These are phyloP conservation scores for Bauhinia variegata DNA, from an alignment of 306 rosid genomes.

Conservation along the genomic window DNA sequence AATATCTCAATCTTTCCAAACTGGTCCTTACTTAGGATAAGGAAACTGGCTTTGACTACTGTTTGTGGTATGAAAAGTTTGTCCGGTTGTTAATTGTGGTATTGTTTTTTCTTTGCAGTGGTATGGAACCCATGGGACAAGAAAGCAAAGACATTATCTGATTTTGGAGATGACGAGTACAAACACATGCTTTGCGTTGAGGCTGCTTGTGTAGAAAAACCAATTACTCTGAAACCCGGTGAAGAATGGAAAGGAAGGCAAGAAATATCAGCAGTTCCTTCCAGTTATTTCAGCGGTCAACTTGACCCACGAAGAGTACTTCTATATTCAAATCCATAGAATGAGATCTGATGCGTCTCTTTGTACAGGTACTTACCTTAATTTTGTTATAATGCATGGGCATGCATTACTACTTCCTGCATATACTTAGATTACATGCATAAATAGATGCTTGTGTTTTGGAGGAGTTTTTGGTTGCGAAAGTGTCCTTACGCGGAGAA, in stretches of 20 bases:
- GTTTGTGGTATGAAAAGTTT: slow-evolving; percentile 11
- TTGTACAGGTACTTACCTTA: slow-evolving; percentile 48
- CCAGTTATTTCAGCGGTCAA: slow-evolving; percentile 80
- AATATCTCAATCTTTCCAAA: not conserved
- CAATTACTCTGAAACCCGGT: slow-evolving; percentile 73
- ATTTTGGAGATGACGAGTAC: slow-evolving; percentile 70
- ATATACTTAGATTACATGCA: too few species aligned
- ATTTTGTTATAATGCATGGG: not conserved
- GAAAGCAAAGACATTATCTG: slow-evolving; percentile 68
- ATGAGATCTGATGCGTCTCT: slow-evolving; percentile 25
- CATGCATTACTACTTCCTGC: not conserved
- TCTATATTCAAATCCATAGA: slow-evolving; percentile 29
- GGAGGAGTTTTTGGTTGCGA: too few species aligned
- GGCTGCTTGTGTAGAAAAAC: slow-evolving; percentile 67
- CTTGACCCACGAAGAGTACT: slow-evolving; percentile 65
- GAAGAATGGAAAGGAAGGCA: slow-evolving; percentile 91
- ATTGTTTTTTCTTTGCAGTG: slow-evolving; percentile 42
- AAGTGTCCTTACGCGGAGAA: too few species aligned
- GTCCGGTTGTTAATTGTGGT: slow-evolving; percentile 3
- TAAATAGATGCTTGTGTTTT: not conserved
- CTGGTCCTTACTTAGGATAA: slow-evolving; percentile 1
- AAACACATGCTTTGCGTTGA: slow-evolving; percentile 71
- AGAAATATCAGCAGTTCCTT: slow-evolving; percentile 68
- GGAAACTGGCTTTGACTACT: not conserved
- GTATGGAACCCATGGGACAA: slow-evolving; percentile 95